Conservation (phyloP, 768 basidiomycete species). For the Mycena rosella region DNA sequence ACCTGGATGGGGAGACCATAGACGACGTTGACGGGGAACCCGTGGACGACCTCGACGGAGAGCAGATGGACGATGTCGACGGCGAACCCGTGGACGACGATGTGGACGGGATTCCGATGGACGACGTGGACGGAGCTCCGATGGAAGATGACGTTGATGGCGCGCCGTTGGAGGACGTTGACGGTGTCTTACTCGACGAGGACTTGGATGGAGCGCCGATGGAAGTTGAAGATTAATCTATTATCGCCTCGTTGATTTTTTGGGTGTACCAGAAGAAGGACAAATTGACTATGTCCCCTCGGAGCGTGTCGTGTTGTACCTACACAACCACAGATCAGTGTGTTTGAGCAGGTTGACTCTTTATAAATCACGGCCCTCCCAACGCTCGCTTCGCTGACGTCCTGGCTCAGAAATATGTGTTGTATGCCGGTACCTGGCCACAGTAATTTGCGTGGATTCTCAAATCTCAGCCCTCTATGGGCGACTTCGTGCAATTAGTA, state of each 20-base stretch:
- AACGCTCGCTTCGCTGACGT: no score
- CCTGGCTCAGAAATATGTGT: no score
- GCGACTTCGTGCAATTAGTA: no score
- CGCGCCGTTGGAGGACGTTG: slow-evolving; percentile 57
- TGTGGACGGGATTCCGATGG: slow-evolving; percentile 61
- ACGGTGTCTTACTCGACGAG: slow-evolving; percentile 59
- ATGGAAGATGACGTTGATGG: slow-evolving; percentile 54
- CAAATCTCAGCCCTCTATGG: no score
- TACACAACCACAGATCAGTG: no score
- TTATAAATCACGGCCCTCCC: no score
- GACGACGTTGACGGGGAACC: slow-evolving; percentile 55
- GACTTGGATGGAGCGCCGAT: slow-evolving; percentile 56
- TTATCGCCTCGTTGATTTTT: not conserved
- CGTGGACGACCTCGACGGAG: slow-evolving; percentile 54
- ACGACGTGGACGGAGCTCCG: slow-evolving; percentile 59
- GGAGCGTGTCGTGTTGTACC: no score
- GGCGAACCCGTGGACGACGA: slow-evolving; percentile 55
- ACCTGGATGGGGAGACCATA: slow-evolving; percentile 66
- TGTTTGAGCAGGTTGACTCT: no score
- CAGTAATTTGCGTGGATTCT: no score
- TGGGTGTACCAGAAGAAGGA: no score
- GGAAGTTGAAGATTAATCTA: slow-evolving; percentile 48
- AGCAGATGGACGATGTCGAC: slow-evolving; percentile 56
- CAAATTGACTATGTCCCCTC: no score
- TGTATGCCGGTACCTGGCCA: no score